These are phyloP conservation scores for Zalaria sp. DNA, from an alignment of 2,329 filamentous ascomycete species.

Conservation along the genomic window DNA sequence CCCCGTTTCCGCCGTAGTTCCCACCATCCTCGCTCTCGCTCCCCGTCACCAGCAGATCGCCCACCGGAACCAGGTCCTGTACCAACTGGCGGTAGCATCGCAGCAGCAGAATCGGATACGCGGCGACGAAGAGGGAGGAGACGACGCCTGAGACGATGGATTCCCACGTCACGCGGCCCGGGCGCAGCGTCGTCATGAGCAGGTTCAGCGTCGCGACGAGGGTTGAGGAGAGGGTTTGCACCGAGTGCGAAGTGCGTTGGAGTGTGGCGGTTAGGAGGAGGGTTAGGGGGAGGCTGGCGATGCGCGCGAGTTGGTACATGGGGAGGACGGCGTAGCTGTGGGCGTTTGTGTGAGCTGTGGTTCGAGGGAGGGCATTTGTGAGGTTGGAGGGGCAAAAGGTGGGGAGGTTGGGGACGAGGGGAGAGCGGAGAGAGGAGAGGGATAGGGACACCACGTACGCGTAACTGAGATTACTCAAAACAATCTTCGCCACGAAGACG, in stretches of 20 bases:
- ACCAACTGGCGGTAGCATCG: slow-evolving; percentile 35
- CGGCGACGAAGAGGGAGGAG: slow-evolving; percentile 36
- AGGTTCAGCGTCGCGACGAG: slow-evolving; percentile 38
- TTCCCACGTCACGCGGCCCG: slow-evolving; percentile 36
- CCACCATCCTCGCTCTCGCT: too few relatives aligned
- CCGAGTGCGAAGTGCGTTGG: slow-evolving; percentile 30
- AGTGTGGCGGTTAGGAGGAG: slow-evolving; percentile 34
- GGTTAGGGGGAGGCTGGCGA: slow-evolving; percentile 35
- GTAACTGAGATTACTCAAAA: slow-evolving; percentile 40
- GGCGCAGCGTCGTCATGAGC: slow-evolving; percentile 31
- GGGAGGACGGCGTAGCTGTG: slow-evolving; percentile 34
- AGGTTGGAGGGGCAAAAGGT: not conserved
- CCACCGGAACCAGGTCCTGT: slow-evolving; percentile 27
- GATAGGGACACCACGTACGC: slow-evolving; percentile 17
- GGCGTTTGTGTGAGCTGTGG: too few relatives aligned
- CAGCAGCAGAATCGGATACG: slow-evolving; percentile 37
- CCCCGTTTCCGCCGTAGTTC: too few relatives aligned
- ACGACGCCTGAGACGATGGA: slow-evolving; percentile 38
- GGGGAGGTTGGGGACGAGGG: too few relatives aligned
- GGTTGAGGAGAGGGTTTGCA: slow-evolving; percentile 34
- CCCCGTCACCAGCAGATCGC: slow-evolving; percentile 23
- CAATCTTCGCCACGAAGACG: slow-evolving; percentile 35
- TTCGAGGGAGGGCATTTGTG: not conserved
- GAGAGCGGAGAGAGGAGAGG: too few relatives aligned
- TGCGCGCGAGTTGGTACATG: slow-evolving; percentile 38